Base-by-base conservation (phyloP, 1,139 yeast genomes). In the Magnusiomyces suaveolens region DNA sequence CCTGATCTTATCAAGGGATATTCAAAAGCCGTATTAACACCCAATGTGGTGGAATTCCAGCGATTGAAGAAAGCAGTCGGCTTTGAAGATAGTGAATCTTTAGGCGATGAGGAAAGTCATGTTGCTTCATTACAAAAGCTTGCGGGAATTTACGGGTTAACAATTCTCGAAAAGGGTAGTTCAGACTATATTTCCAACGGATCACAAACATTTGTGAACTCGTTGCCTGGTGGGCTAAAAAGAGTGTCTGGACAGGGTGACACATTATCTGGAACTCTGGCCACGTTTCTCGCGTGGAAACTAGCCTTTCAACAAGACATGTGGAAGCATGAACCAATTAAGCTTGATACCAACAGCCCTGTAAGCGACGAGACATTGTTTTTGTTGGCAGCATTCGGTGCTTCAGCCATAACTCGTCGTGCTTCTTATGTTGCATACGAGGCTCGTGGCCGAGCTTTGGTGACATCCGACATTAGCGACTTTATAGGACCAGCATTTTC, bases 221-320 rank as follows among this genome's bases (percentile, higher is more conserved):
- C 64, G 46, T 65, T 73, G 24, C 62, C 68, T 21, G 97, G 97
- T 0, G 83, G 92, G 16, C 68, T 70, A 53, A 83, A 84, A 62
- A 74, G 95, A 29, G 88, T 83, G 10, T 90, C 94, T n/a, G 95
- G 95, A 0, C 95, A 87, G 68, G 95, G 95, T 14, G 95, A 87
- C 63, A 82, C 94, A 0, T 67, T 87, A 48, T 77, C 87, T 1
- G 95, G 95, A 0, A 72, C 84, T 21, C 70, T 84, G 25, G 86
- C 86, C 4, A 82, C 92, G 0, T 72, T 87, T 60, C 62, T 82
- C 46, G 83, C 85, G 1, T 82, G 87, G 83, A 69, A 86, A 65
- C 69, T 75, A 50, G 81, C 85, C 20, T 86, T 85, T 62, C 75
- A 77, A 56, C 62, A 73, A 18, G 67, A 70, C 2, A 63, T 81